Evolutionary conservation across 2,329 filamentous ascomycete genomes (phyloP).

Genomic region (Cytospora piceicola): DNA sequence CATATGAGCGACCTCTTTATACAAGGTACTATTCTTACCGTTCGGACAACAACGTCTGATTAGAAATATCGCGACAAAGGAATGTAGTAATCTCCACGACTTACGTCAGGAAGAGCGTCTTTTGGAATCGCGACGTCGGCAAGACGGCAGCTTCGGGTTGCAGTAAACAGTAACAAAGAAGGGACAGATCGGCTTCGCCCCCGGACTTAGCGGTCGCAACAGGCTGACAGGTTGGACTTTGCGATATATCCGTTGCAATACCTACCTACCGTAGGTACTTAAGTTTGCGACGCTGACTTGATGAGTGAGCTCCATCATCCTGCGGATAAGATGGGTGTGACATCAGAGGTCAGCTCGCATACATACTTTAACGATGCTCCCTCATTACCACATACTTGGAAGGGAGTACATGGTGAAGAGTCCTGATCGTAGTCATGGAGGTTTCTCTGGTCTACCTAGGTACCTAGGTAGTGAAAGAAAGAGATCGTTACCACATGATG

Average conservation of each 20-base stretch:
- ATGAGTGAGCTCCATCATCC: background rate
- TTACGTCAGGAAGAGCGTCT: slow-evolving; percentile 6
- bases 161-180: background rate
- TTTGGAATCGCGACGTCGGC: background rate
- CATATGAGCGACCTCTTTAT: background rate
- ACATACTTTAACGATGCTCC: too few relatives aligned
- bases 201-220: background rate
- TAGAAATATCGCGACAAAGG: slow-evolving; percentile 7
- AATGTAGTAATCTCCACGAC: background rate
- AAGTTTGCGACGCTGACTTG: background rate
- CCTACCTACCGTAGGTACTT: background rate
- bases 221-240: background rate
- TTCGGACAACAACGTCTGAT: slow-evolving; percentile 5
- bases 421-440: too few relatives aligned
- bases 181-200: background rate
- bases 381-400: too few relatives aligned
- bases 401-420: too few relatives aligned
- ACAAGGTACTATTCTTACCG: background rate
- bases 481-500: too few relatives aligned
- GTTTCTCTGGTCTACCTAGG: too few relatives aligned
- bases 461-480: too few relatives aligned
- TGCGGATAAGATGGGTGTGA: background rate
- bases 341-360: background rate
- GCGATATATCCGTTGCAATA: background rate
- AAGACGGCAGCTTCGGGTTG: background rate